Evolutionary conservation across 1,284 basidiomycete species (phyloP).

Genomic region (Athelia sp.): DNA sequence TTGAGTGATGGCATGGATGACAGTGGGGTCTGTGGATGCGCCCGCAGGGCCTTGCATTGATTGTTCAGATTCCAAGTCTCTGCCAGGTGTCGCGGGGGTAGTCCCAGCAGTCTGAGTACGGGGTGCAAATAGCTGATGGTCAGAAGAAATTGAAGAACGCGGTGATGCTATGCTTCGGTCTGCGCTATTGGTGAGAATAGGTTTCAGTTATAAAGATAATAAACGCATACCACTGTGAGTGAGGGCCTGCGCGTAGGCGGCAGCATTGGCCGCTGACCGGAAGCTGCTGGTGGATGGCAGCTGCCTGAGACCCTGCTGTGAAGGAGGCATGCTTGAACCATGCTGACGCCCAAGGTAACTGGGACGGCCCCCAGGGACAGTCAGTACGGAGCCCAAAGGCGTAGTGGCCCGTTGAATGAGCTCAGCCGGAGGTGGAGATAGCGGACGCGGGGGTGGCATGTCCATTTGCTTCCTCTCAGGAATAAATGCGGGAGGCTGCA

Average conservation of each 20-base stretch:
- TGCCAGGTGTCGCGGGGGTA: slow-evolving; percentile 29
- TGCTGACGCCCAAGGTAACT: slow-evolving; percentile 33
- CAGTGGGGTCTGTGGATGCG: slow-evolving; percentile 71
- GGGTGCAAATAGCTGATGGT: slow-evolving; percentile 38
- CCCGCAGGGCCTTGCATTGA: slow-evolving; percentile 8
- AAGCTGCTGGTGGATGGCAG: slow-evolving; percentile 77
- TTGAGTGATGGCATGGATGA: slow-evolving; percentile 97
- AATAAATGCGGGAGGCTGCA: slow-evolving; percentile 72
- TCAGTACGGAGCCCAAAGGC: slow-evolving; percentile 63
- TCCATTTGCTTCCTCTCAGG: slow-evolving; percentile 62
- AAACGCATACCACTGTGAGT: slow-evolving; percentile 28
- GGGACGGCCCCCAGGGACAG: slow-evolving; percentile 43
- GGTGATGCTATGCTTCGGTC: slow-evolving; percentile 62
- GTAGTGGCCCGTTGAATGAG: slow-evolving; percentile 84
- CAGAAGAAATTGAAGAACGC: slow-evolving; percentile 75
- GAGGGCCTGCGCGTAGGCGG: slow-evolving; percentile 41
- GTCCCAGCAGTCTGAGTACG: slow-evolving; percentile 2
- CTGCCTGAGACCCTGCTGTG: slow-evolving; percentile 58
- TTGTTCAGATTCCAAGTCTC: slow-evolving; percentile 1
- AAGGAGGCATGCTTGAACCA: slow-evolving; percentile 69
- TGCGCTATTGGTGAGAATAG: slow-evolving; percentile 46
- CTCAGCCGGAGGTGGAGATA: slow-evolving; percentile 75
- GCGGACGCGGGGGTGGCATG: slow-evolving; percentile 73
- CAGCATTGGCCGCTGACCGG: slow-evolving; percentile 62
- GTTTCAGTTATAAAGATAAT: slow-evolving; percentile 30